Conservation (phyloP, 2,329 filamentous ascomycete species). For the Claviceps paspali region DNA sequence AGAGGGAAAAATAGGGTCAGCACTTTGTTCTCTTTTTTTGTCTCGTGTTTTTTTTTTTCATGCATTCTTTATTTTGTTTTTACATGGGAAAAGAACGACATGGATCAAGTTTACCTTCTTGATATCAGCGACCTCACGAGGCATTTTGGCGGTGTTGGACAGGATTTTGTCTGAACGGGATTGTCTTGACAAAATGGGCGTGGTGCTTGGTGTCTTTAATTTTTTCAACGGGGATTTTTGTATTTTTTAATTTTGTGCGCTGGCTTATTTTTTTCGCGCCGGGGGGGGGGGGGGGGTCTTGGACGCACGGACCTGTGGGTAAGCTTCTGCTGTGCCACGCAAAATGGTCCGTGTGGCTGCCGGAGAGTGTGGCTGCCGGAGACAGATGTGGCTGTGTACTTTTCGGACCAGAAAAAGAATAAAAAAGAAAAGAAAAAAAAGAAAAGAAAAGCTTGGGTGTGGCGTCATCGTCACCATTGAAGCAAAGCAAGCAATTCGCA, state of each 20-base stretch:
- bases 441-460: neutral
- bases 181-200: conserved; percentile 7
- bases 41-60: neutral
- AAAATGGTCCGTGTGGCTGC: neutral
- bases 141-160: conserved; percentile 62
- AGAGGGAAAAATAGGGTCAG: conserved; percentile 8
- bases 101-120: conserved; percentile 48
- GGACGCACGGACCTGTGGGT: conserved; percentile 11
- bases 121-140: conserved; percentile 95
- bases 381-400: conserved; percentile 6
- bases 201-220: conserved; percentile 2
- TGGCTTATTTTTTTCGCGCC: conserved; percentile 6
- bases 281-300: conserved; percentile 7
- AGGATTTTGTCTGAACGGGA: conserved; percentile 10
- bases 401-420: too few species aligned
- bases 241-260: conserved; percentile 7
- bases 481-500: too few species aligned
- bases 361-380: neutral
- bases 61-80: too few species aligned
- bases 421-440: too few species aligned
- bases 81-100: neutral
- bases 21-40: neutral
- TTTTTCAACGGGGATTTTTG: neutral
- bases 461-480: too few species aligned
- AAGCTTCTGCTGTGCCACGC: neutral